Evolutionary conservation across 176 grass and related monocot species (phyloP).

Genomic region (Carex littledalei): DNA sequence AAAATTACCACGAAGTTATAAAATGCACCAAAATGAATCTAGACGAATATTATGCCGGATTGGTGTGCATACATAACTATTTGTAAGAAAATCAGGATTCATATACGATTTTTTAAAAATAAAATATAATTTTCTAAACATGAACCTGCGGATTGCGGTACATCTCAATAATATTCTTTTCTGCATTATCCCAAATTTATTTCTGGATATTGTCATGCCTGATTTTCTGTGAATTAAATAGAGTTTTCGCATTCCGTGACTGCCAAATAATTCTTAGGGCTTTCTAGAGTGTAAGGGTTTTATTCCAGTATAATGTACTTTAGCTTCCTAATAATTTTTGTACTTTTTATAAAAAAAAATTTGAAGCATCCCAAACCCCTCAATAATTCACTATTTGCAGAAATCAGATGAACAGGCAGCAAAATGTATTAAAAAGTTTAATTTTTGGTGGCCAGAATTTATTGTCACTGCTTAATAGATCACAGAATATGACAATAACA

Average conservation of each 20-base stretch:
- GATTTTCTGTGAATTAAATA: background rate
- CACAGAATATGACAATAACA: background rate
- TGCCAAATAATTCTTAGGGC: background rate
- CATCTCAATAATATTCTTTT: background rate
- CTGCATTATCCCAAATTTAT: background rate
- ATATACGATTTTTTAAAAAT: background rate
- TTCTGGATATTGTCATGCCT: background rate
- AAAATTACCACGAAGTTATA: background rate
- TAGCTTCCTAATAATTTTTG: background rate
- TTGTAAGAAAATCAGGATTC: background rate
- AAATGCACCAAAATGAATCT: background rate
- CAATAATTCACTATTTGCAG: background rate
- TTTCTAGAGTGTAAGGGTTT: background rate
- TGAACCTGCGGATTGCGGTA: too few relatives aligned
- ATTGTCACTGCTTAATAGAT: background rate
- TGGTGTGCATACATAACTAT: background rate
- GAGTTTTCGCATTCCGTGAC: background rate
- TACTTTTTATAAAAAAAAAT: too few relatives aligned
- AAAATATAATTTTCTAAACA: background rate
- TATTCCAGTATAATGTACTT: background rate
- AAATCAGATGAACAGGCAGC: background rate
- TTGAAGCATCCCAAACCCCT: background rate
- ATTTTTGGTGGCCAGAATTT: background rate
- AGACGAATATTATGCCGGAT: background rate
- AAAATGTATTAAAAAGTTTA: background rate